These are phyloP conservation scores for Phalaenopsis hybrid DNA, from an alignment of 116 monocot genomes.

Conservation along the genomic window DNA sequence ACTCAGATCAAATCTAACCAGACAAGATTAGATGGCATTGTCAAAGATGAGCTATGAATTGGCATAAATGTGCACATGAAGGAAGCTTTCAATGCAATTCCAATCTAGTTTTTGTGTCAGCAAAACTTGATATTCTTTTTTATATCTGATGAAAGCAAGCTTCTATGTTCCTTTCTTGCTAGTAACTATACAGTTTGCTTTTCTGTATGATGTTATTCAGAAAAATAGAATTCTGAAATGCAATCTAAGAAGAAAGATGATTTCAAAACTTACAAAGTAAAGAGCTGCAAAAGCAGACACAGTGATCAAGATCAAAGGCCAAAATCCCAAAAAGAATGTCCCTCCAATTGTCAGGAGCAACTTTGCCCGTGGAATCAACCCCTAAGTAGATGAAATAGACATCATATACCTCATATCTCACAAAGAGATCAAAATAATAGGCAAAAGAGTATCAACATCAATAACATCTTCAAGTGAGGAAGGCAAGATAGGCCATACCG, in stretches of 20 bases:
- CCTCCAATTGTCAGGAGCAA: constrained; percentile 78
- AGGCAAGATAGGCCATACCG: not conserved
- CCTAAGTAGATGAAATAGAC: constrained; percentile 32
- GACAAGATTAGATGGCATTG: too few relatives aligned
- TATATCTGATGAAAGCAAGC: not conserved
- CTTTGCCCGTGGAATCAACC: constrained; percentile 80
- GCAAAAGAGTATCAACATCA: not conserved
- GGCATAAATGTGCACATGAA: too few relatives aligned
- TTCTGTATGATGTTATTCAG: not conserved
- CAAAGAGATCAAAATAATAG: not conserved
- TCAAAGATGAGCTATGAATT: too few relatives aligned
- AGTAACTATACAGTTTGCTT: not conserved
- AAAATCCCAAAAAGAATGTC: constrained; percentile 79
- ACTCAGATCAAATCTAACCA: too few relatives aligned
- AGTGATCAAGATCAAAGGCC: constrained; percentile 69
- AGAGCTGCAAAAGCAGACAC: constrained; percentile 47
- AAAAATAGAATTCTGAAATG: not conserved
- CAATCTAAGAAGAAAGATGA: not conserved
- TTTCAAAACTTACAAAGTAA: constrained; percentile 53
- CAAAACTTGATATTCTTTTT: not conserved
- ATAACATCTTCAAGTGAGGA: not conserved
- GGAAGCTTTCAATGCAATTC: too few relatives aligned
- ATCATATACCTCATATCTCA: constrained; percentile 5
- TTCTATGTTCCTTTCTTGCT: not conserved
- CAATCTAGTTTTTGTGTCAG: too few relatives aligned